Conservation (phyloP, 2,329 filamentous ascomycete species). For the Neonectria neomacrospora region DNA sequence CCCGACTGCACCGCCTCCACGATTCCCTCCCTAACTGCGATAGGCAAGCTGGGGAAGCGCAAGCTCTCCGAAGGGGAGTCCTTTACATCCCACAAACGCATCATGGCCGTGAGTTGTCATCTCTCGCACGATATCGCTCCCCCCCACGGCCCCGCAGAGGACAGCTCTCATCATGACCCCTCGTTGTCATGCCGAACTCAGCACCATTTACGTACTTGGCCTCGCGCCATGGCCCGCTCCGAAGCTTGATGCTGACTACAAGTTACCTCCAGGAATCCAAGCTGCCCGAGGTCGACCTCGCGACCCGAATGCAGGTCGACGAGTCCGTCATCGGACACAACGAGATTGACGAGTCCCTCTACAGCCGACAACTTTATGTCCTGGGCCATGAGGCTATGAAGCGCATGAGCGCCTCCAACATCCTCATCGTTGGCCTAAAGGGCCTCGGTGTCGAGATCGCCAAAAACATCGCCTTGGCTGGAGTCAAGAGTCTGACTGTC, state of each 20-base stretch:
- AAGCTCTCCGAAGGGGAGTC: slow-evolving; percentile 71
- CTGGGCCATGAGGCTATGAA: slow-evolving; percentile 90
- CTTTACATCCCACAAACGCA: slow-evolving; percentile 67
- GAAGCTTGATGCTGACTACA: slow-evolving; percentile 23
- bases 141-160: slow-evolving; percentile 3
- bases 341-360: slow-evolving; percentile 79
- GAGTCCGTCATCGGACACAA: slow-evolving; percentile 64
- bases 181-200: slow-evolving; percentile 1
- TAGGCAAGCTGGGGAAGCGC: slow-evolving; percentile 73
- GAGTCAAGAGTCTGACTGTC: slow-evolving; percentile 95
- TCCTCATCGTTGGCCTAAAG: slow-evolving; percentile 91
- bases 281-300: slow-evolving; percentile 69
- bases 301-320: slow-evolving; percentile 74
- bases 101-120: slow-evolving; percentile 66
- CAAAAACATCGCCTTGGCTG: slow-evolving; percentile 97
- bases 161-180: slow-evolving; percentile 13
- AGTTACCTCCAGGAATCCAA: slow-evolving; percentile 57
- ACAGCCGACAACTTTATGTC: slow-evolving; percentile 79
- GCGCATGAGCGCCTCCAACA: slow-evolving; percentile 96
- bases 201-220: background rate
- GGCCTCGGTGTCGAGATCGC: slow-evolving; percentile 97
- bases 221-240: background rate
- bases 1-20: slow-evolving; percentile 44
- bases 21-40: slow-evolving; percentile 48
- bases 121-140: background rate